Percentiles rank a stretch among this genome's conserved stretches.
Evolutionary conservation across 768 basidiomycete genomes (phyloP).

Genomic region (Macrolepiota albuminosa): DNA sequence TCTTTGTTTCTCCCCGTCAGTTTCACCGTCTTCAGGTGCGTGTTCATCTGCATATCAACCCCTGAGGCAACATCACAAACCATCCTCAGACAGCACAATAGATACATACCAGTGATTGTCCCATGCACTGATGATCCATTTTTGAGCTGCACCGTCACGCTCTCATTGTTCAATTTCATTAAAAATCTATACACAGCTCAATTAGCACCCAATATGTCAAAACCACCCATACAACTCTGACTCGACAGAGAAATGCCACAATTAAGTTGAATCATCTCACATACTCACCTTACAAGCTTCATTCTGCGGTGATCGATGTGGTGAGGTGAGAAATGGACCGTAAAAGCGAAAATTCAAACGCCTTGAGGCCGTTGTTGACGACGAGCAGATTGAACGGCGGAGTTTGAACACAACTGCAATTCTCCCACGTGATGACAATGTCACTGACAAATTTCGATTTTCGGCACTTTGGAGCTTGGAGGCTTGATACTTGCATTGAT

Average conservation of each 20-base stretch:
- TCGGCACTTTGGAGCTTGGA: too few relatives aligned
- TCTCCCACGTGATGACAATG: not conserved
- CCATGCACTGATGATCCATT: slow-evolving; percentile 95
- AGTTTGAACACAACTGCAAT: slow-evolving; percentile 6
- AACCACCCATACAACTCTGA: not conserved
- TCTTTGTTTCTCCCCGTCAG: slow-evolving; percentile 92
- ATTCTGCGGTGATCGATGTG: slow-evolving; percentile 30
- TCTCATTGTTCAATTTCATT: slow-evolving; percentile 99
- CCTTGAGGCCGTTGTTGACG: slow-evolving; percentile 12
- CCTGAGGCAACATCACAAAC: slow-evolving; percentile 40
- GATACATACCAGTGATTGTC: slow-evolving; percentile 84
- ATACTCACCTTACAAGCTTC: slow-evolving; percentile 78
- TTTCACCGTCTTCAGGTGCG: slow-evolving; percentile 96
- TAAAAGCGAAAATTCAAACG: not conserved
- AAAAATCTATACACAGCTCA: slow-evolving; percentile 63
- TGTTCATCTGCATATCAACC: slow-evolving; percentile 99
- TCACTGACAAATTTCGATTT: not conserved
- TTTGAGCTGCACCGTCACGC: slow-evolving; percentile 96
- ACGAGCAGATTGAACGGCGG: slow-evolving; percentile 11
- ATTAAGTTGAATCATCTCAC: slow-evolving; percentile 5
- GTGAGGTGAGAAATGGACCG: not conserved
- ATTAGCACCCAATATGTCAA: slow-evolving; percentile 12
- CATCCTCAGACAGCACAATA: not conserved
- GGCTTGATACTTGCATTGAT: slow-evolving; percentile 5
- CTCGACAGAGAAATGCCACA: not conserved